Evolutionary conservation across 2,329 filamentous ascomycete species (phyloP).

Genomic region (Xylogone sp.): DNA sequence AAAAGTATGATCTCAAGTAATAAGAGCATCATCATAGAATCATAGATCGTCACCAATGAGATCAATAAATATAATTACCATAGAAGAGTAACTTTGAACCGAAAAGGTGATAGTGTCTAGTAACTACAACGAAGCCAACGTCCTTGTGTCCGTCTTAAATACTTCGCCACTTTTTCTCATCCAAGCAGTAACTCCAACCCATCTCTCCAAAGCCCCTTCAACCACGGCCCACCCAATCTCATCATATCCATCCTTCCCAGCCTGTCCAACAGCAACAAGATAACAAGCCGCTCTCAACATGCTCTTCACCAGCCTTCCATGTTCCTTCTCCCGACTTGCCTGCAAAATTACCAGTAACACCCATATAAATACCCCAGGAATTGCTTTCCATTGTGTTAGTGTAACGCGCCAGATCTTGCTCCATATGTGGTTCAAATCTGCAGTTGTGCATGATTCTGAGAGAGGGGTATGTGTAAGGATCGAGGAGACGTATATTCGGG

Average conservation of each 20-base stretch:
- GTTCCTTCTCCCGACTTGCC: conserved; percentile 9
- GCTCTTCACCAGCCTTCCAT: conserved; percentile 17
- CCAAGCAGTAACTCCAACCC: conserved; percentile 48
- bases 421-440: conserved; percentile 43
- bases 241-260: neutral
- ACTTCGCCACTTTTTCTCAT: conserved; percentile 40
- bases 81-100: no score
- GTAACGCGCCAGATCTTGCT: conserved; percentile 42
- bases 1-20: no score
- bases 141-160: no score
- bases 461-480: conserved; percentile 40
- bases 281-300: conserved; percentile 13
- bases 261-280: conserved; percentile 9
- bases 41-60: no score
- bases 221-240: neutral
- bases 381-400: conserved; percentile 40
- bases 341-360: conserved; percentile 11
- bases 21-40: no score
- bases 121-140: no score
- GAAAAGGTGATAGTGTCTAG: no score
- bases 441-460: conserved; percentile 32
- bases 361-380: conserved; percentile 38
- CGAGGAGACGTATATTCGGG: conserved; percentile 44
- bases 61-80: no score
- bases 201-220: neutral